These are phyloP conservation scores for Neurospora discreta DNA, from an alignment of 495 filamentous ascomycete genomes.

Conservation along the genomic window DNA sequence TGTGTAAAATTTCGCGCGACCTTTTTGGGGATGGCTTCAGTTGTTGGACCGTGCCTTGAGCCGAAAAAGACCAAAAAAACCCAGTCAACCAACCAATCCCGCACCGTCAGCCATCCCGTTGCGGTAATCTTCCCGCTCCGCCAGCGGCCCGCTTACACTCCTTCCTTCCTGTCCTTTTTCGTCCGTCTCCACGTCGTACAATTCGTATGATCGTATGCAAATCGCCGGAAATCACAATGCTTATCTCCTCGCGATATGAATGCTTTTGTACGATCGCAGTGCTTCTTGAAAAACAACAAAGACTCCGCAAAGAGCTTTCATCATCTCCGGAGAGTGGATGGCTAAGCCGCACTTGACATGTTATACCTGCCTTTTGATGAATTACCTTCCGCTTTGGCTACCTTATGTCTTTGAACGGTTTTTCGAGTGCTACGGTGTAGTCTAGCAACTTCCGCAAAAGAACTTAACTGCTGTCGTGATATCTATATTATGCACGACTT, in stretches of 20 bases:
- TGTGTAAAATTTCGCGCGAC: background rate
- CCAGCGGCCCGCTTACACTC: background rate
- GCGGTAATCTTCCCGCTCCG: background rate
- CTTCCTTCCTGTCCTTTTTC: background rate
- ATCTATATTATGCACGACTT: background rate
- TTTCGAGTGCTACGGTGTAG: background rate
- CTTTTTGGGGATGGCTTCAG: background rate
- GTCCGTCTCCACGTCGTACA: background rate
- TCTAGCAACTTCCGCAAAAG: background rate
- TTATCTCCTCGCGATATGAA: background rate
- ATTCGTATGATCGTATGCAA: background rate
- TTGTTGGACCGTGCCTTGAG: background rate
- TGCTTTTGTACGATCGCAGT: background rate
- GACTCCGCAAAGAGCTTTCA: background rate
- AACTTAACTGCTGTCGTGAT: background rate
- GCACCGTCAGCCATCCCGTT: background rate
- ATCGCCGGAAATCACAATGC: background rate
- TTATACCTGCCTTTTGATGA: background rate
- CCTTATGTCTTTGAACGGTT: background rate
- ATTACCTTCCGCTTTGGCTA: background rate
- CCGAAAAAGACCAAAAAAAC: background rate
- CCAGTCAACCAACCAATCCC: background rate
- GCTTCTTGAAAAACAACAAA: background rate
- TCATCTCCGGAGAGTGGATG: background rate
- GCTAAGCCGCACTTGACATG: background rate